These are phyloP conservation scores for Blastobotrys indianensis DNA, from an alignment of 1,139 yeast genomes.

Conservation along the genomic window DNA sequence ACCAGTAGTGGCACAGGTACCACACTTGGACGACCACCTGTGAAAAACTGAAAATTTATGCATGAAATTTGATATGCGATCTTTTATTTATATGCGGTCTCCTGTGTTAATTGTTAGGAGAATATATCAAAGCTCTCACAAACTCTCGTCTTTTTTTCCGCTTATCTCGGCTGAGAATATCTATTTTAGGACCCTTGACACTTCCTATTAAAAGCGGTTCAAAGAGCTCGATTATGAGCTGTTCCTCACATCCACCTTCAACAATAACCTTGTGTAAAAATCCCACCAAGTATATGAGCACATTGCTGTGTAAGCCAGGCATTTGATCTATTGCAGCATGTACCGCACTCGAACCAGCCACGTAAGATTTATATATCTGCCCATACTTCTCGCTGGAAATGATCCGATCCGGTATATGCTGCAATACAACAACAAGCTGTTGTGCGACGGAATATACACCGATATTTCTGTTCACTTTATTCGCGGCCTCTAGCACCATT, in stretches of 20 bases:
- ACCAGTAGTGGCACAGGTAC: conserved; percentile 65
- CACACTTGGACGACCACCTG: conserved; percentile 61
- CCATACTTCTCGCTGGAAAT: conserved; percentile 34
- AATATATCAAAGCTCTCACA: conserved; percentile 18
- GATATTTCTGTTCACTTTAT: conserved; percentile 19
- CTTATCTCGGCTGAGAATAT: conserved; percentile 7
- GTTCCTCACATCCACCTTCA: conserved; percentile 23
- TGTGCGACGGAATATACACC: conserved; percentile 32
- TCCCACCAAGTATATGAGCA: conserved; percentile 36
- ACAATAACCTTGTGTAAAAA: conserved; percentile 34
- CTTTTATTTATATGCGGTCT: background rate
- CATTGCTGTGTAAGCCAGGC: conserved; percentile 39
- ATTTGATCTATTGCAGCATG: conserved; percentile 34
- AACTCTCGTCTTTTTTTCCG: conserved; percentile 21
- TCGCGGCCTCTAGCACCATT: conserved; percentile 29
- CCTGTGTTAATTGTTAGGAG: background rate
- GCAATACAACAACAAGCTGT: conserved; percentile 32
- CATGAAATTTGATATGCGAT: background rate
- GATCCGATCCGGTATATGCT: conserved; percentile 38
- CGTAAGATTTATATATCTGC: conserved; percentile 16
- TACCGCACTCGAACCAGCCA: conserved; percentile 26
- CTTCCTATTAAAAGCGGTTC: conserved; percentile 29
- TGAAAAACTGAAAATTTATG: background rate
- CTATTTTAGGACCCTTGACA: conserved; percentile 23
- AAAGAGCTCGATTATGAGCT: conserved; percentile 25